phyloP scores from a whole-genome alignment of 805 yeast genomes.

The Kurtzmaniella fragi region DNA sequence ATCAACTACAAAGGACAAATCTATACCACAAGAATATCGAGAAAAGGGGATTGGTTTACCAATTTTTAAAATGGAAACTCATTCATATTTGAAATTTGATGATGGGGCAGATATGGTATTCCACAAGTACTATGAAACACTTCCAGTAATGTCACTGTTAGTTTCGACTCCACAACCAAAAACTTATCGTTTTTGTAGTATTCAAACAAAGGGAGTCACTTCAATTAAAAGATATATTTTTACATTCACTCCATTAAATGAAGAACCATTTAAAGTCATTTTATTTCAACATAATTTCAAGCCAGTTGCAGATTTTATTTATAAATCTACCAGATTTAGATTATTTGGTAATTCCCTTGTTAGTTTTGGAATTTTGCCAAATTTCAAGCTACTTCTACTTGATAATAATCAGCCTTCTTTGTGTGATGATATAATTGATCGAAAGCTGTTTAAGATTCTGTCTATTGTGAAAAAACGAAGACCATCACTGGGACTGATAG shows the following conservation, averaged over 20 bases:
- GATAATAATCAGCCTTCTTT: conserved; percentile 32
- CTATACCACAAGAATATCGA: conserved; percentile 26
- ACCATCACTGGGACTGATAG: not conserved
- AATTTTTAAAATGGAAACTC: conserved; percentile 27
- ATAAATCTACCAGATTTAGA: conserved; percentile 32
- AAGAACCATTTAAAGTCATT: conserved; percentile 18
- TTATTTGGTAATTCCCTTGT: conserved; percentile 31
- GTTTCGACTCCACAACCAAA: conserved; percentile 9
- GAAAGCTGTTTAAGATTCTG: conserved; percentile 20
- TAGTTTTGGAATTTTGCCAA: conserved; percentile 28
- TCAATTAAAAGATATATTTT: conserved; percentile 23
- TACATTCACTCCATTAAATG: conserved; percentile 18
- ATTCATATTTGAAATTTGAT: conserved; percentile 28
- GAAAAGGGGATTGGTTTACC: conserved; percentile 33
- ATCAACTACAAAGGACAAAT: conserved; percentile 13
- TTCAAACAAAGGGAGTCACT: conserved; percentile 22
- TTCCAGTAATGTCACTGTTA: conserved; percentile 15
- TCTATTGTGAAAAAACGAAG: conserved; percentile 10
- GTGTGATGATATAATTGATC: conserved; percentile 29
- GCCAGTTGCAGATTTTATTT: conserved; percentile 36
- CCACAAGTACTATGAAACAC: conserved; percentile 25
- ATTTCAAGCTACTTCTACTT: conserved; percentile 26
- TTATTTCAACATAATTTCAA: conserved; percentile 31
- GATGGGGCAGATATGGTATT: conserved; percentile 30
- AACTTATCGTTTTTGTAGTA: conserved; percentile 29